These are phyloP conservation scores for Seiridium cupressi DNA, from an alignment of 2,329 filamentous ascomycete species.

Conservation along the genomic window DNA sequence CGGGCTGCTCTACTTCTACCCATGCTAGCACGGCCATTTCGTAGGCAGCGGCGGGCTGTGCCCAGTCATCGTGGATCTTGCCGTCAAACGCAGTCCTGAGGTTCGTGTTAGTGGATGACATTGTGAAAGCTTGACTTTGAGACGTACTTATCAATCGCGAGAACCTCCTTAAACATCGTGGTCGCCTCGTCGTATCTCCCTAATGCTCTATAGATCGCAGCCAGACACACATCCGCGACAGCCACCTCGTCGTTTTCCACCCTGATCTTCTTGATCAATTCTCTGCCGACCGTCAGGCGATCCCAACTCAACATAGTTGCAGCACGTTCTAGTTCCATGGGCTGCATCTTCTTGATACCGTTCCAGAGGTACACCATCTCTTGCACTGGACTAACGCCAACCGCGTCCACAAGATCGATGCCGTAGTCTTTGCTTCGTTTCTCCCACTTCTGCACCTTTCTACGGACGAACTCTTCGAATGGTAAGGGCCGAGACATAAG, in stretches of 20 bases:
- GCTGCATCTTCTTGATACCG: slow-evolving; percentile 77
- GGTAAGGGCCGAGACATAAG: slow-evolving; percentile 89
- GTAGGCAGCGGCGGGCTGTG: slow-evolving; percentile 74
- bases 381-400: slow-evolving; percentile 76
- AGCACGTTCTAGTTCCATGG: slow-evolving; percentile 61
- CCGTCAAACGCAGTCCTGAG: slow-evolving; percentile 55
- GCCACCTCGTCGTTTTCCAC: slow-evolving; percentile 60
- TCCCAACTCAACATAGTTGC: slow-evolving; percentile 63
- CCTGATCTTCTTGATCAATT: slow-evolving; percentile 42
- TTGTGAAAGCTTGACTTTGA: slow-evolving; percentile 10
- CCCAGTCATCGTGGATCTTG: slow-evolving; percentile 65
- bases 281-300: slow-evolving; percentile 51
- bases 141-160: slow-evolving; percentile 60
- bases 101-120: neutral
- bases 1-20: slow-evolving; percentile 58
- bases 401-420: slow-evolving; percentile 72
- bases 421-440: slow-evolving; percentile 66
- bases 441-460: slow-evolving; percentile 89
- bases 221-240: slow-evolving; percentile 64
- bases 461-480: slow-evolving; percentile 80
- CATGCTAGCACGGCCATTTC: slow-evolving; percentile 83
- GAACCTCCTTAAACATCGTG: slow-evolving; percentile 60
- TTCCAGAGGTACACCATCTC: slow-evolving; percentile 97
- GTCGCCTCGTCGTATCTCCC: slow-evolving; percentile 65
- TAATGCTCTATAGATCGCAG: slow-evolving; percentile 64